Conservation (phyloP, 2,329 filamentous ascomycete genomes). For the Penicillium digitatum region DNA sequence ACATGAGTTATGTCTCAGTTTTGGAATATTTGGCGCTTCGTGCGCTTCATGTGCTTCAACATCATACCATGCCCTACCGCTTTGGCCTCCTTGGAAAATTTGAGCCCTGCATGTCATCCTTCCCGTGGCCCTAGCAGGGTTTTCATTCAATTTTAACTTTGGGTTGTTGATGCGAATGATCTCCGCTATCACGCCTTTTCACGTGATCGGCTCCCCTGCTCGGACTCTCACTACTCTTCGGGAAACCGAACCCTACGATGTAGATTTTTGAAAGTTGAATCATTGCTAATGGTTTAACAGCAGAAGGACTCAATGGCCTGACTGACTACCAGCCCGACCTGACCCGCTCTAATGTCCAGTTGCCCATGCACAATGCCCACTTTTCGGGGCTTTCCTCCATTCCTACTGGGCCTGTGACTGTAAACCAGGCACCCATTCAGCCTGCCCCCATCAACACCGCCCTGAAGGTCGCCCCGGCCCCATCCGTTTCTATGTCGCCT, state of each 20-base stretch:
- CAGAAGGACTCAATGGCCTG: constrained; percentile 34
- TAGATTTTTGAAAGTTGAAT: constrained; percentile 6
- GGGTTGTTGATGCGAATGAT: constrained; percentile 20
- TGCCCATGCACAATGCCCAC: constrained; percentile 25
- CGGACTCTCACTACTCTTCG: neutral
- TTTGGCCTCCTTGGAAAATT: constrained; percentile 8
- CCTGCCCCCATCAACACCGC: constrained; percentile 10
- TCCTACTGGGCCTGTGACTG: constrained; percentile 15
- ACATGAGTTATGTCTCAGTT: constrained; percentile 6
- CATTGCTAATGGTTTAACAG: constrained; percentile 15
- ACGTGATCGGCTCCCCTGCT: constrained; percentile 29
- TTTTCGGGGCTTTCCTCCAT: constrained; percentile 23
- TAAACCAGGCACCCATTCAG: constrained; percentile 20
- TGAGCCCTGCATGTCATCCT: constrained; percentile 13
- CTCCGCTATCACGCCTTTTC: constrained; percentile 33
- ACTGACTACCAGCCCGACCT: constrained; percentile 32
- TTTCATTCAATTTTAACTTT: constrained; percentile 13
- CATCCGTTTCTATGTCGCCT: constrained; percentile 13
- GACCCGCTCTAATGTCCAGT: constrained; percentile 24
- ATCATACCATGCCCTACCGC: neutral
- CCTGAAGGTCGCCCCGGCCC: constrained; percentile 17
- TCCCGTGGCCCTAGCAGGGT: constrained; percentile 2
- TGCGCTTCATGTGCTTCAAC: constrained; percentile 5
- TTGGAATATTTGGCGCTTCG: constrained; percentile 13
- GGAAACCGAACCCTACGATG: constrained; percentile 11